phyloP scores from a whole-genome alignment of 129 eudicot genomes.

The Ambrosia artemisiifolia region DNA sequence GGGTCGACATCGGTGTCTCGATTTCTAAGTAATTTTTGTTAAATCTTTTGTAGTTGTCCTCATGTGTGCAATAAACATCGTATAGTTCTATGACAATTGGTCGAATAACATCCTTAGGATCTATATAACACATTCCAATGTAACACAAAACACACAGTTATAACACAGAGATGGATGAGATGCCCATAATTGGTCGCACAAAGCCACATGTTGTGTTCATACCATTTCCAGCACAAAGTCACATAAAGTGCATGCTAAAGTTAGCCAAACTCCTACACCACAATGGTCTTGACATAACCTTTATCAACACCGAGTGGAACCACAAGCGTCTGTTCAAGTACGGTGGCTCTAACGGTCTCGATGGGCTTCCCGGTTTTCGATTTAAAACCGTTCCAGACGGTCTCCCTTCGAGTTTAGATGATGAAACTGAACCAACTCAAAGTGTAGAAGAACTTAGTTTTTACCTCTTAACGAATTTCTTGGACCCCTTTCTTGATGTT shows the following conservation, averaged over 20 bases:
- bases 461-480: neutral
- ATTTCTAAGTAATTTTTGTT: neutral
- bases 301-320: constrained; percentile 26
- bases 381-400: constrained; percentile 28
- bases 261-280: constrained; percentile 28
- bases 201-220: constrained; percentile 27
- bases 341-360: neutral
- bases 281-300: constrained; percentile 30
- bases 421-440: constrained; percentile 4
- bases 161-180: neutral
- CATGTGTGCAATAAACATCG: neutral
- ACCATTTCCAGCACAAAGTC: constrained; percentile 35
- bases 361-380: constrained; percentile 15
- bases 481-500: constrained; percentile 16
- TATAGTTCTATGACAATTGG: neutral
- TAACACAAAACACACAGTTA: neutral
- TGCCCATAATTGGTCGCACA: neutral
- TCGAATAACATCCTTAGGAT: neutral
- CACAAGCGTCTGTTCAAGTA: constrained; percentile 19
- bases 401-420: constrained; percentile 3
- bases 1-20: neutral
- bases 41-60: neutral
- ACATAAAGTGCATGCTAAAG: constrained; percentile 35
- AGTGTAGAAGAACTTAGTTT: neutral
- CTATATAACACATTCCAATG: neutral